Percentiles rank a stretch among this genome's conserved stretches.
Evolutionary conservation across 148 eudicot genomes (phyloP).

Genomic region (Chenopodium quinoa): DNA sequence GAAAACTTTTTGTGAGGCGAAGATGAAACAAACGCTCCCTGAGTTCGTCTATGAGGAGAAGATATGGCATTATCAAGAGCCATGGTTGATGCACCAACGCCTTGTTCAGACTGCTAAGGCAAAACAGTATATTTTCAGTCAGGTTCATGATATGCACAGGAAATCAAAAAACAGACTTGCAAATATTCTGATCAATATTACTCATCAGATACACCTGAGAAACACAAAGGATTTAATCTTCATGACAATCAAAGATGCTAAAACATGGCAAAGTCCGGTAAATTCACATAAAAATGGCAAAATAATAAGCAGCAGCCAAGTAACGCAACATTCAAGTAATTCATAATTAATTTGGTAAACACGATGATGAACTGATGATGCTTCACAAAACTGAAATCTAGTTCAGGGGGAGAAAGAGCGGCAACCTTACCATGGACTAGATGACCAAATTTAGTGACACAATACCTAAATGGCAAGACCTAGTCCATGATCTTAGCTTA

Average conservation of each 20-base stretch:
- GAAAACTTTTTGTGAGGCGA: conserved; percentile 35
- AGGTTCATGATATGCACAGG: conserved; percentile 3
- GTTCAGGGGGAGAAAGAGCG: not conserved
- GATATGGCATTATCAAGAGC: conserved; percentile 53
- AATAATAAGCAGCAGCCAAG: not conserved
- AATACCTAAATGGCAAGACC: not conserved
- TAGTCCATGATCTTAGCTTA: not conserved
- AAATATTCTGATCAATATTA: too few relatives aligned
- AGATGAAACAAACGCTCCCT: conserved; percentile 42
- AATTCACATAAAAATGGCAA: not conserved
- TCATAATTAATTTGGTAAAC: not conserved
- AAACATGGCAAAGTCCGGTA: not conserved
- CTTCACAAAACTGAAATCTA: not conserved
- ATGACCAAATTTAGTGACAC: not conserved
- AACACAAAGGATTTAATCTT: not conserved
- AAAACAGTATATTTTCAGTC: not conserved
- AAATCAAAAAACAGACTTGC: not conserved
- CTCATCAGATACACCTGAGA: not conserved
- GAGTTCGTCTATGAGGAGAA: conserved; percentile 81
- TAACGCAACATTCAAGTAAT: not conserved
- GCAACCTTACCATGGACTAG: not conserved
- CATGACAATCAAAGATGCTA: not conserved
- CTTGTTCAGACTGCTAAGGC: not conserved
- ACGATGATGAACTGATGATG: not conserved
- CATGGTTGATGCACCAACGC: conserved; percentile 33